Percentiles rank a stretch among this genome's conserved stretches.
phyloP scores from a whole-genome alignment of 352 stramenopile genomes.

The Lagenidium giganteum region DNA sequence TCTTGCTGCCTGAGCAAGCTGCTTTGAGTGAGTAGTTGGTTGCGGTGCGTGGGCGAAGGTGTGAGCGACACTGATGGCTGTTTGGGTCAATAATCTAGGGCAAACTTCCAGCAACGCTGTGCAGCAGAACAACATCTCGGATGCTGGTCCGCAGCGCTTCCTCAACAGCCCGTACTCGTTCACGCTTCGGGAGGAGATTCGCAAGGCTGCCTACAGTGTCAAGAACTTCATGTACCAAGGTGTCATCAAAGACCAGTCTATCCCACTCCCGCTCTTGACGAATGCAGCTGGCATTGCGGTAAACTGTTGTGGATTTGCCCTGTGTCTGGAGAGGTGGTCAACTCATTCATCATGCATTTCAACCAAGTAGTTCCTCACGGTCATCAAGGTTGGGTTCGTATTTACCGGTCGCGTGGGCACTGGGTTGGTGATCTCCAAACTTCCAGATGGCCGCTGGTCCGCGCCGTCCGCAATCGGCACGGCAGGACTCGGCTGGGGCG shows the following conservation, averaged over 20 bases:
- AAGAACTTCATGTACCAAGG: constrained; percentile 89
- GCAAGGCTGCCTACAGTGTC: constrained; percentile 91
- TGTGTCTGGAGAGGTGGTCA: no score
- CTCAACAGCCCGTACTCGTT: constrained; percentile 86
- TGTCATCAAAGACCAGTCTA: constrained; percentile 87
- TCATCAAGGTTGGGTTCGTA: constrained; percentile 89
- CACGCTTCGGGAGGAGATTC: constrained; percentile 89
- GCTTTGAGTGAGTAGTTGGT: constrained; percentile 43
- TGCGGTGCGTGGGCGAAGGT: no score
- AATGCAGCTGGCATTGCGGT: constrained; percentile 88
- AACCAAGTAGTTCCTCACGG: constrained; percentile 88
- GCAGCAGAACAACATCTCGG: constrained; percentile 63
- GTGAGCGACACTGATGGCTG: no score
- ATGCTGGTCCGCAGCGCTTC: constrained; percentile 59
- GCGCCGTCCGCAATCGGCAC: constrained; percentile 94
- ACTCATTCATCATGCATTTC: no score
- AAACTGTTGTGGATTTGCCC: neutral
- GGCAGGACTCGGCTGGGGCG: constrained; percentile 85
- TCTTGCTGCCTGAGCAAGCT: constrained; percentile 52
- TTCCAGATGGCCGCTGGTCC: constrained; percentile 93
- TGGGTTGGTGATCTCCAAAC: constrained; percentile 90
- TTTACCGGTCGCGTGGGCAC: constrained; percentile 85
- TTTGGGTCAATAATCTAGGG: no score
- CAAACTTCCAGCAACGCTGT: constrained; percentile 78
- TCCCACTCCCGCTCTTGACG: constrained; percentile 84